phyloP scores from a whole-genome alignment of 768 basidiomycete genomes.

The Nidularia sp. region DNA sequence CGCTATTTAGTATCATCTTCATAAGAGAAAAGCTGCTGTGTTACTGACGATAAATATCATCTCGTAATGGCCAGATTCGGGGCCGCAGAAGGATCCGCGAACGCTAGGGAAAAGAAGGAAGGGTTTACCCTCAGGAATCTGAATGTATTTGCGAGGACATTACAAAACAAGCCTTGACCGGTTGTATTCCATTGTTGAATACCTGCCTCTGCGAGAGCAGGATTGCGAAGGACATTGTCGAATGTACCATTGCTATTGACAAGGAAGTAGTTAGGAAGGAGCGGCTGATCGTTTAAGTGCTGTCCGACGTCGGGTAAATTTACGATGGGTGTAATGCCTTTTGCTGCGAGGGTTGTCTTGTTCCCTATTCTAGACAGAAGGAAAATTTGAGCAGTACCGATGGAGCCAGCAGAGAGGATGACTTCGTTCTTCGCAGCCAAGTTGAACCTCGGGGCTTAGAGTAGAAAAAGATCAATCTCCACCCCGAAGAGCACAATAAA shows the following conservation, averaged over 20 bases:
- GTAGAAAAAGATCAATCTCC: neutral
- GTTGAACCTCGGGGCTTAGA: neutral
- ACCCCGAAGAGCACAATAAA: too few relatives aligned
- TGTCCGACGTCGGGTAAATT: slow-evolving; percentile 14
- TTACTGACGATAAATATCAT: neutral
- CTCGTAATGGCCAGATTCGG: neutral
- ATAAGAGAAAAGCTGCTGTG: neutral
- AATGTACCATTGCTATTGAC: slow-evolving; percentile 9
- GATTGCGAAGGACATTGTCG: neutral
- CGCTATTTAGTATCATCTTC: neutral
- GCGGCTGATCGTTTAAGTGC: slow-evolving; percentile 13
- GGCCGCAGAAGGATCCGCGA: neutral
- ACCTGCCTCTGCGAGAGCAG: neutral
- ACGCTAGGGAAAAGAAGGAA: too few relatives aligned
- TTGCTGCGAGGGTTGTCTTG: neutral
- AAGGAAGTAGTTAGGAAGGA: slow-evolving; percentile 1
- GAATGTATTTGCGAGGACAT: neutral
- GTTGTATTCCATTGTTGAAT: neutral
- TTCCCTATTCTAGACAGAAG: slow-evolving; percentile 17
- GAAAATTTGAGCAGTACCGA: slow-evolving; percentile 19
- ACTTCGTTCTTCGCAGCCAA: neutral
- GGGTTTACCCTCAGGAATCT: neutral
- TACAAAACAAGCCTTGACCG: neutral
- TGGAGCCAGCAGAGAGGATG: slow-evolving; percentile 12
- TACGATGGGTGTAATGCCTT: slow-evolving; percentile 10